Base-by-base conservation (phyloP, 2,329 filamentous ascomycete genomes). In the Penicillium sp. region DNA sequence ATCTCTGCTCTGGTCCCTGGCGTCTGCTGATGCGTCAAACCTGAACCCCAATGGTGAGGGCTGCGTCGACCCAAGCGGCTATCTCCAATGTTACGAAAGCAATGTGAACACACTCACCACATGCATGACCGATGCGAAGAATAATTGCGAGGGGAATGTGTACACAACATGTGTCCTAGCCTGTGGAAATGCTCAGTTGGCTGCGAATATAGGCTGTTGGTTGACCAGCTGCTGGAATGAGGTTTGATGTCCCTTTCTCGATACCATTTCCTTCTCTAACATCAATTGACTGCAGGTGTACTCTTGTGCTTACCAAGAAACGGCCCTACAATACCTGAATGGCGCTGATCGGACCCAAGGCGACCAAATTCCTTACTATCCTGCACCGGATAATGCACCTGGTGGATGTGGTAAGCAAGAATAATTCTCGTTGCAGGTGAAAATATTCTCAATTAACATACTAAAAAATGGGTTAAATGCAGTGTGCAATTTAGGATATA, bases 51-150 rank as follows among this genome's bases (percentile, higher is more conserved):
- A 33, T 13, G 56, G 56, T 26, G n/a, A 58, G 13, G 56, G 56
- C 16, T 58, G 56, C 48, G 56, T 58, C 29, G 56, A 58, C 35
- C 56, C 52, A 39, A 58, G 53, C 47, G 56, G 52, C 25, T 58
- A 58, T 58, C 56, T 58, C 14, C 52, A 58, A n/a, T 58, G 56
- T 35, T 58, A 58, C 27, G n/a, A 51, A 13, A 33, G 52, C 10
- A 58, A 58, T 47, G 39, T n/a, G 16, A 42, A 58, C n/a, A 21
- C 31, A 14, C 47, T 58, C 27, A n/a, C 3, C 1, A n/a, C 14
- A 7, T 53, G 51, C n/a, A 45, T 53, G 51, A 47, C 13, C n/a
- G 19, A 53, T 26, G 51, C 51, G 14, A 47, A 46, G 23, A 10
- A 37, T 9, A 8, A 4, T 37, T 53, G 51, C 43, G 4, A 14